Conservation (phyloP, 2,329 filamentous ascomycete genomes). For the Fusarium xylarioides region DNA sequence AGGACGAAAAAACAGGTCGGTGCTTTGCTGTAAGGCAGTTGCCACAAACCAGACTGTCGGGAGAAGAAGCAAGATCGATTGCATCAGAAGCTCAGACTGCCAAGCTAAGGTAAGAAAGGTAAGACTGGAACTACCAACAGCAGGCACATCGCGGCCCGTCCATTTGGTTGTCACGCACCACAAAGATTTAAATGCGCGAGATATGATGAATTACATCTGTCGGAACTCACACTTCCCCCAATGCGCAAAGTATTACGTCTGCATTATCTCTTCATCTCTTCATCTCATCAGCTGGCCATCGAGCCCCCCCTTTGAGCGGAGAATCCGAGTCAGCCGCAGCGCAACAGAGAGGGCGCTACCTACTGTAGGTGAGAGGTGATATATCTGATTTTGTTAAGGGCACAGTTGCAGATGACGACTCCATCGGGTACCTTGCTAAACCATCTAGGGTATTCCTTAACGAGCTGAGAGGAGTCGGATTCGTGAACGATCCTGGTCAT, state of each 20-base stretch:
- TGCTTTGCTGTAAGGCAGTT: constrained; percentile 2
- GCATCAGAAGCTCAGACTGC: constrained; percentile 4
- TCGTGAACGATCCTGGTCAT: constrained; percentile 13
- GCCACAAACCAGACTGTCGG: constrained; percentile 25
- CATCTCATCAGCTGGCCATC: constrained; percentile 8
- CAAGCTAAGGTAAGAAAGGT: constrained; percentile 11
- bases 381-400: constrained; percentile 20
- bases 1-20: constrained; percentile 7
- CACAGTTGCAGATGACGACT: constrained; percentile 4
- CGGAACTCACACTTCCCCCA: not conserved
- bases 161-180: constrained; percentile 11
- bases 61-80: constrained; percentile 24
- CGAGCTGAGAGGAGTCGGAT: constrained; percentile 5
- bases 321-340: not conserved
- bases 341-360: constrained; percentile 1
- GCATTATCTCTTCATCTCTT: constrained; percentile 4
- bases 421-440: constrained; percentile 9
- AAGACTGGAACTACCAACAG: not conserved
- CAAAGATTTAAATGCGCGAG: not conserved
- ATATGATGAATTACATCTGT: constrained; percentile 5
- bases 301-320: constrained; percentile 5
- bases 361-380: constrained; percentile 28
- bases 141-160: constrained; percentile 22
- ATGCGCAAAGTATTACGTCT: not conserved
- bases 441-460: not conserved